These are phyloP conservation scores for Lepidopterella palustris DNA, from an alignment of 495 filamentous ascomycete species.

Conservation along the genomic window DNA sequence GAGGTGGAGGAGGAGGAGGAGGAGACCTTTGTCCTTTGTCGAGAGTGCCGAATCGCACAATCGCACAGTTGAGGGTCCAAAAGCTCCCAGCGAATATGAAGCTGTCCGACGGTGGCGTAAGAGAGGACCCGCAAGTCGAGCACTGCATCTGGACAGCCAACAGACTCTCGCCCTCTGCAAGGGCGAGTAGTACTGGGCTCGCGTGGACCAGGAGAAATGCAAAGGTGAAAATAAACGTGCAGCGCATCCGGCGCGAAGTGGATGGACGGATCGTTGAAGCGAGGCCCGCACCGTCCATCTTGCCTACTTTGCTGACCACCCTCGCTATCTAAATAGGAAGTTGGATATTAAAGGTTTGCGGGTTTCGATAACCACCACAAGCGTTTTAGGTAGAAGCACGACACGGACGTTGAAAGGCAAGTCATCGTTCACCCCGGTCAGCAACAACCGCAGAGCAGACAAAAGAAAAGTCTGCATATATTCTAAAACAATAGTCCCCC, in stretches of 20 bases:
- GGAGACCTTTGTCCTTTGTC: no score
- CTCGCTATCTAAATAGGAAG: conserved; percentile 19
- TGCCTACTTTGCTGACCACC: conserved; percentile 28
- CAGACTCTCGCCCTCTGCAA: conserved; percentile 14
- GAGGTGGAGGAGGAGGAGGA: no score
- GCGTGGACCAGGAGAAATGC: conserved; percentile 26
- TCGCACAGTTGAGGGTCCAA: neutral
- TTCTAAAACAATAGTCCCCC: no score
- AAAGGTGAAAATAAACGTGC: conserved; percentile 31
- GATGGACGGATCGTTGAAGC: conserved; percentile 18
- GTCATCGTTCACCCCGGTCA: neutral
- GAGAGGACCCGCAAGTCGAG: conserved; percentile 13
- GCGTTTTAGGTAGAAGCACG: no score
- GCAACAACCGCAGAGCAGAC: neutral
- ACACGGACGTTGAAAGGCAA: conserved; percentile 12
- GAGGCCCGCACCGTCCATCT: conserved; percentile 10
- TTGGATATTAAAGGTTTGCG: conserved; percentile 14
- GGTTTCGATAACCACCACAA: conserved; percentile 1
- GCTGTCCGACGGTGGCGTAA: conserved; percentile 14
- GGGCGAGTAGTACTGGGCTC: conserved; percentile 23
- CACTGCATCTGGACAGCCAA: conserved; percentile 16
- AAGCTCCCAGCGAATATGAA: conserved; percentile 1
- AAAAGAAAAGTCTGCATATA: no score
- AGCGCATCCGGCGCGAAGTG: conserved; percentile 28
- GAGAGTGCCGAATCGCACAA: neutral